These are phyloP conservation scores for Podila epigama DNA, from an alignment of 192 early-diverging fungal genomes.

Conservation along the genomic window DNA sequence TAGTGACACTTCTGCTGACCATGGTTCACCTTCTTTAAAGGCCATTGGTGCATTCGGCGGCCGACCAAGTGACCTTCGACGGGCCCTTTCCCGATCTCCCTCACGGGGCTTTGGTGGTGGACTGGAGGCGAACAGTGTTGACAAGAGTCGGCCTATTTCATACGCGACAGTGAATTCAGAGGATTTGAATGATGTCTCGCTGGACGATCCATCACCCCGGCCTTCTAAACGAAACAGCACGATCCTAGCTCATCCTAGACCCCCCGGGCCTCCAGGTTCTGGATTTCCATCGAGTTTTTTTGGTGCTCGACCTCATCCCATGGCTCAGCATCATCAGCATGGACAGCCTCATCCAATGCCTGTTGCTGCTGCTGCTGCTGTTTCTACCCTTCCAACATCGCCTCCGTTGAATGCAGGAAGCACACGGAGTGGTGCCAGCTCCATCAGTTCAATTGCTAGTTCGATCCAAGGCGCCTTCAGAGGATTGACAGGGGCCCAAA, in stretches of 20 bases:
- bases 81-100: conserved; percentile 19
- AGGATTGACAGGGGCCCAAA: conserved; percentile 14
- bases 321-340: conserved; percentile 20
- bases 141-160: conserved; percentile 9
- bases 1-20: conserved; percentile 20
- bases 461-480: conserved; percentile 34
- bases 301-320: conserved; percentile 36
- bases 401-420: background rate
- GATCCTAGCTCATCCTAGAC: conserved; percentile 4
- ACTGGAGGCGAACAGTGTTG: background rate
- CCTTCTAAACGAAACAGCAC: conserved; percentile 6
- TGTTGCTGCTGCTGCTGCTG: background rate
- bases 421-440: conserved; percentile 5
- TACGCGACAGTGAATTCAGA: conserved; percentile 24
- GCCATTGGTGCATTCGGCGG: background rate
- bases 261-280: conserved; percentile 13
- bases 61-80: conserved; percentile 2
- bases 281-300: conserved; percentile 49
- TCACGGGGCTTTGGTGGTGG: conserved; percentile 11
- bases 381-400: background rate
- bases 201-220: conserved; percentile 26
- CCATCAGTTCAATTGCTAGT: conserved; percentile 43
- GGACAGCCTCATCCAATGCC: conserved; percentile 2
- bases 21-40: conserved; percentile 6
- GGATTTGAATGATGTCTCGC: conserved; percentile 34